Evolutionary conservation across 345 rosid genomes (phyloP).

Genomic region (Aegle marmelos): DNA sequence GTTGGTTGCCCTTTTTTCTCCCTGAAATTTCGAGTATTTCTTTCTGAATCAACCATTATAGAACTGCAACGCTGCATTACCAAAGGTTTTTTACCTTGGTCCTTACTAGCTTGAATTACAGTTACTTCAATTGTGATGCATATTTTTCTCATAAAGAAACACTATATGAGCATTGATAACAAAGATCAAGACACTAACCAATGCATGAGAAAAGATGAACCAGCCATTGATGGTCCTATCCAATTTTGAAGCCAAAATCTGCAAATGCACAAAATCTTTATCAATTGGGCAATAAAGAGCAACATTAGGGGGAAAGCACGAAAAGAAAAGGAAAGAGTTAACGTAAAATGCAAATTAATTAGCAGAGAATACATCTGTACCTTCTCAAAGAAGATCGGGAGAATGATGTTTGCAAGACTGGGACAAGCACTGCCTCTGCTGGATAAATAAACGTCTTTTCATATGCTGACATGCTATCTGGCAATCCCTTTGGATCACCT

Average conservation of each 20-base stretch:
- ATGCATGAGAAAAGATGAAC: constrained; percentile 84
- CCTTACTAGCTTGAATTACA: neutral
- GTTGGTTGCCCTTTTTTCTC: too few species aligned
- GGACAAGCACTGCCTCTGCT: constrained; percentile 87
- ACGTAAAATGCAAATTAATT: constrained; percentile 1
- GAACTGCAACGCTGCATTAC: too few species aligned
- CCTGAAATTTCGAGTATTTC: too few species aligned
- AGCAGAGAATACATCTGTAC: constrained; percentile 34
- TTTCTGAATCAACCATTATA: too few species aligned
- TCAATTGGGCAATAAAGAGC: constrained; percentile 8
- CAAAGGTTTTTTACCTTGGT: too few species aligned
- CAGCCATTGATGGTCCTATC: constrained; percentile 92
- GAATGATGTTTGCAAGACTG: constrained; percentile 74
- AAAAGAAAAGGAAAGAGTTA: neutral
- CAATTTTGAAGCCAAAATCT: constrained; percentile 99
- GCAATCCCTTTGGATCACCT: constrained; percentile 51
- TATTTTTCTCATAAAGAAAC: neutral
- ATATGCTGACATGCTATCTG: constrained; percentile 34
- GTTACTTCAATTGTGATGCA: neutral
- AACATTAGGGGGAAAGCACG: neutral
- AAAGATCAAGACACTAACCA: constrained; percentile 49
- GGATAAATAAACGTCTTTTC: constrained; percentile 85
- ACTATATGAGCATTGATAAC: neutral
- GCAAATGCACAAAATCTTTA: constrained; percentile 29
- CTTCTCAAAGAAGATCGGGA: constrained; percentile 89